These are phyloP conservation scores for Paecilomyces niveus DNA, from an alignment of 2,329 filamentous ascomycete species.

Conservation along the genomic window DNA sequence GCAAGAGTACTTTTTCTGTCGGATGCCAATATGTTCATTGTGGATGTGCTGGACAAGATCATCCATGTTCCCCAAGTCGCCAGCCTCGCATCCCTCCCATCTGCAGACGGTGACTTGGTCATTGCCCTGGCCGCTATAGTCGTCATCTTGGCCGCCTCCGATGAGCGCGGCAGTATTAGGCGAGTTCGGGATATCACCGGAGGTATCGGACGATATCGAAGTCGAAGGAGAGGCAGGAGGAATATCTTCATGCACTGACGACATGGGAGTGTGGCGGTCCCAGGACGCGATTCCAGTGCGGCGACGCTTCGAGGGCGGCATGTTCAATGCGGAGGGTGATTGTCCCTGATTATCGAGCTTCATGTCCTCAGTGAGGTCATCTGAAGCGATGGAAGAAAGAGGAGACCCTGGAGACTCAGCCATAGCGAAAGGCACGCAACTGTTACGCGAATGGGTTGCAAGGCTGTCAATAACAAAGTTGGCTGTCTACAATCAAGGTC, in stretches of 20 bases:
- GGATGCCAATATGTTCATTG: conserved; percentile 84
- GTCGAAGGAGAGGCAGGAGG: conserved; percentile 46
- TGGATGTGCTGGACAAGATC: conserved; percentile 76
- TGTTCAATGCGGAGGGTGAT: conserved; percentile 30
- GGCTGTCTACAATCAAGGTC: not conserved
- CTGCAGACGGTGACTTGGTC: conserved; percentile 72
- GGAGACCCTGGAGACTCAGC: conserved; percentile 55
- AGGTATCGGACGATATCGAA: conserved; percentile 84
- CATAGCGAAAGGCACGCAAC: conserved; percentile 23
- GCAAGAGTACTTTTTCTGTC: conserved; percentile 96
- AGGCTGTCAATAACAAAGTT: not conserved
- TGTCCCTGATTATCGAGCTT: conserved; percentile 46
- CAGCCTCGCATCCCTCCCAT: conserved; percentile 67
- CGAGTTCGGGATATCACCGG: conserved; percentile 72
- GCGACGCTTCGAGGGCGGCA: conserved; percentile 44
- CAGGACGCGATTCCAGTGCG: conserved; percentile 38
- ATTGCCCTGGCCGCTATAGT: conserved; percentile 64
- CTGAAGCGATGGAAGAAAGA: conserved; percentile 58
- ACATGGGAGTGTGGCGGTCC: conserved; percentile 46
- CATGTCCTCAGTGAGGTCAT: conserved; percentile 55
- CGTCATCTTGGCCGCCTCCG: conserved; percentile 39
- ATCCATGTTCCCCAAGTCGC: conserved; percentile 74
- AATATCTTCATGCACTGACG: conserved; percentile 32
- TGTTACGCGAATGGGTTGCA: not conserved
- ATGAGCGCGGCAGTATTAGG: conserved; percentile 45